Percentiles rank a stretch among this genome's conserved stretches.
phyloP scores from a whole-genome alignment of 1,139 yeast genomes.

The Scheffersomyces illinoinensis region DNA sequence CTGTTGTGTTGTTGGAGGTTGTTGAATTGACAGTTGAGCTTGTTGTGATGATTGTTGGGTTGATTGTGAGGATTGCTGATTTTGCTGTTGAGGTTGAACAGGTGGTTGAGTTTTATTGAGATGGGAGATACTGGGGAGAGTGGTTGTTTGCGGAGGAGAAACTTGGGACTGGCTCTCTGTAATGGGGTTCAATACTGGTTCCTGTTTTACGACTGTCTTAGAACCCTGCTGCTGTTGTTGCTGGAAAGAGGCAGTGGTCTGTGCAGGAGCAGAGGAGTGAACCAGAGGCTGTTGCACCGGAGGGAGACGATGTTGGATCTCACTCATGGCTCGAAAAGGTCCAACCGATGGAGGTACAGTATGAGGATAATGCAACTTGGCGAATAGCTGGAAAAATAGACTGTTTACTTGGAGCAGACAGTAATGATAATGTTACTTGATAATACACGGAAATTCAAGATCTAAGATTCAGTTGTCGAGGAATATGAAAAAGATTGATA shows the following conservation, averaged over 20 bases:
- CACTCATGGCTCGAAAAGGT: slow-evolving; percentile 23
- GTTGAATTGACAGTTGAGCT: background rate
- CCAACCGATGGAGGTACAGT: background rate
- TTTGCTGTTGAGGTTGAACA: background rate
- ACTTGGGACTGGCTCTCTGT: background rate
- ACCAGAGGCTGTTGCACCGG: slow-evolving; percentile 13
- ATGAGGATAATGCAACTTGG: background rate
- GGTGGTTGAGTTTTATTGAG: slow-evolving; percentile 1
- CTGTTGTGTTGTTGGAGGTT: background rate
- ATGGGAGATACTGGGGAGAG: background rate
- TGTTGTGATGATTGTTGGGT: background rate
- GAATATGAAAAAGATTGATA: background rate
- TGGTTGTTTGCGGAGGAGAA: background rate
- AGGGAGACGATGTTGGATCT: slow-evolving; percentile 30
- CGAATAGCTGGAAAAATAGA: background rate
- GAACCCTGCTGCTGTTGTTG: background rate
- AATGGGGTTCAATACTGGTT: background rate
- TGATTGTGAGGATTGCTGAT: background rate
- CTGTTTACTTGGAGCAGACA: background rate
- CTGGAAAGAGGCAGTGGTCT: background rate
- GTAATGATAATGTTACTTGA: background rate
- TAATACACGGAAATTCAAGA: too few relatives aligned
- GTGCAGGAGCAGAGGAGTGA: background rate
- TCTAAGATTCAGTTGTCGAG: background rate
- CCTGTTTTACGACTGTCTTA: background rate